Conservation (phyloP, 2,329 filamentous ascomycete genomes). For the Fusarium sp. region DNA sequence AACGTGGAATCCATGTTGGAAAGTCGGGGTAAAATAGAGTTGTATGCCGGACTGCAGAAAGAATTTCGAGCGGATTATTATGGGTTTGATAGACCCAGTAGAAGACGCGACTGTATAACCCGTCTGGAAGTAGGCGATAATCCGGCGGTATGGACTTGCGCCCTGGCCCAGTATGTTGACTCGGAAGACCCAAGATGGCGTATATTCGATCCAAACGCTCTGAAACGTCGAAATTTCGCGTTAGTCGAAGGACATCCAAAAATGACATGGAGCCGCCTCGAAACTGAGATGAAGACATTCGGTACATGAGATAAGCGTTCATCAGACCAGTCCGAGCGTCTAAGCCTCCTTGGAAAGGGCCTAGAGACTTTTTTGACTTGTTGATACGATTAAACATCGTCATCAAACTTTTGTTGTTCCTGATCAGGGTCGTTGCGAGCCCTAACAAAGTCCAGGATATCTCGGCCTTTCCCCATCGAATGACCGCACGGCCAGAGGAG, state of each 20-base stretch:
- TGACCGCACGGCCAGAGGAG: not conserved
- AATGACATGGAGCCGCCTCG: not conserved
- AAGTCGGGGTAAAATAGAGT: not conserved
- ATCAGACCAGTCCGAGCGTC: not conserved
- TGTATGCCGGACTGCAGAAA: not conserved
- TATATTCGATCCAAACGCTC: not conserved
- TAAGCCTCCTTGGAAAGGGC: not conserved
- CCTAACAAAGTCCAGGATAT: not conserved
- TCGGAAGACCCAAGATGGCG: not conserved
- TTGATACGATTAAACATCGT: not conserved
- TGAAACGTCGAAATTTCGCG: not conserved
- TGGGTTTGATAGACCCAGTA: not conserved
- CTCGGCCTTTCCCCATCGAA: not conserved
- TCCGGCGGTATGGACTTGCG: not conserved
- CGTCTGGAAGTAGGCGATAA: not conserved
- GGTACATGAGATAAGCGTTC: not conserved
- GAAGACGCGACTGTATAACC: not conserved
- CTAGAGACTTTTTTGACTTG: not conserved
- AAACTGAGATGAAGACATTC: not conserved
- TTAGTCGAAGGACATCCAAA: not conserved
- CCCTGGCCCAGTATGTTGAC: not conserved
- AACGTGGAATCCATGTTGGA: not conserved
- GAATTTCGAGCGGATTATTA: not conserved
- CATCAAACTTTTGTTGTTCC: not conserved
- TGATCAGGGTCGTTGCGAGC: not conserved